A percentile compares a stretch with the other conserved stretches of the same genome.
phyloP scores from a whole-genome alignment of 345 rosid genomes.

The Melaleuca quinquenervia region DNA sequence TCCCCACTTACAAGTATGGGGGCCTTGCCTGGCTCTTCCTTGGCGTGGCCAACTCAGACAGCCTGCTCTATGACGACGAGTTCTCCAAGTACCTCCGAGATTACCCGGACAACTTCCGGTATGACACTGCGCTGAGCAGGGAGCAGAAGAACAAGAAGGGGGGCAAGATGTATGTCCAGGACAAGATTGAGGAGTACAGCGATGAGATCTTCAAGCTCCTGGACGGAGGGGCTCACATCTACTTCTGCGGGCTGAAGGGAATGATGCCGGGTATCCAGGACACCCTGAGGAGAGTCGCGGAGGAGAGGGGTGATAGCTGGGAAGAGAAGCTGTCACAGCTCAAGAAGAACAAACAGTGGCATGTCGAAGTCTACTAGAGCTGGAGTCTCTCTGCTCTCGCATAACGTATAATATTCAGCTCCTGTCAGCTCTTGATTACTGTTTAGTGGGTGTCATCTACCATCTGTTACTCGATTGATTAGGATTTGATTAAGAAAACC shows the following conservation, averaged over 20 bases:
- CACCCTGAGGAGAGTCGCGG: slow-evolving; percentile 80
- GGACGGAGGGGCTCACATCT: slow-evolving; percentile 92
- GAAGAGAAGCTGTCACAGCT: slow-evolving; percentile 87
- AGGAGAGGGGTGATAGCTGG: slow-evolving; percentile 87
- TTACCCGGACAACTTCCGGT: slow-evolving; percentile 73
- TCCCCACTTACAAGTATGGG: slow-evolving; percentile 62
- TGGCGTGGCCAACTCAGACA: slow-evolving; percentile 93
- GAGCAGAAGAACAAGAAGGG: slow-evolving; percentile 87
- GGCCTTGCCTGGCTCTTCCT: slow-evolving; percentile 99
- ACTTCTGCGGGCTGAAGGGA: slow-evolving; percentile 96
- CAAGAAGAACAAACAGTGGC: slow-evolving; percentile 99
- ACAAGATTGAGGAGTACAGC: slow-evolving; percentile 94
- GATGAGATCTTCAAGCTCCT: slow-evolving; percentile 80
- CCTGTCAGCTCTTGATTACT: not conserved
- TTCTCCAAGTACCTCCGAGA: slow-evolving; percentile 65
- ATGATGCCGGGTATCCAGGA: slow-evolving; percentile 99
- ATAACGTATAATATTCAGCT: not conserved
- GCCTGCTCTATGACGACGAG: slow-evolving; percentile 90
- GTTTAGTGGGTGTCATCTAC: not conserved
- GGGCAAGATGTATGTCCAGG: slow-evolving; percentile 99
- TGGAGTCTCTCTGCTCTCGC: not conserved
- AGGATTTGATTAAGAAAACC: not conserved
- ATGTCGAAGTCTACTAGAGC: slow-evolving; percentile 78
- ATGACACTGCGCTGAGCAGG: slow-evolving; percentile 81
- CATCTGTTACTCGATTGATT: not conserved